A percentile compares a stretch with the other conserved stretches of the same genome.
Conservation (phyloP, 768 basidiomycete species). For the Guyanaporus albipodus region DNA sequence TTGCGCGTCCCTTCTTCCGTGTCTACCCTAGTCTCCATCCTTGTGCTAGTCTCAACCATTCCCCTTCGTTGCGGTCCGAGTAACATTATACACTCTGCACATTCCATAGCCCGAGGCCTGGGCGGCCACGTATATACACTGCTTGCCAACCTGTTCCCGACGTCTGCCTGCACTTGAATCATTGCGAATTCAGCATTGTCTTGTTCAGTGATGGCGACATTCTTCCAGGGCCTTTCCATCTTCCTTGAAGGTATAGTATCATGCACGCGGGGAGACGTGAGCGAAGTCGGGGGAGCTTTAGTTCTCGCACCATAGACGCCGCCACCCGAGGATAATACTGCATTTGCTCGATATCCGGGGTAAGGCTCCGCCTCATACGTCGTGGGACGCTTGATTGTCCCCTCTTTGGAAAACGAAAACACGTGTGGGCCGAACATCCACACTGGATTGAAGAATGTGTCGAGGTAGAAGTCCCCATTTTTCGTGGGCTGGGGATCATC, state of each 20-base stretch:
- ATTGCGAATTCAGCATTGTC: slow-evolving; percentile 22
- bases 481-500: background rate
- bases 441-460: slow-evolving; percentile 42
- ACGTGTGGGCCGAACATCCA: slow-evolving; percentile 31
- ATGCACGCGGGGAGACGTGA: background rate
- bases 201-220: slow-evolving; percentile 25
- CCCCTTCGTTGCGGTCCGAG: background rate
- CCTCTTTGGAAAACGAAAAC: slow-evolving; percentile 20
- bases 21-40: background rate
- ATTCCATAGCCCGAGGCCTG: background rate
- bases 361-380: background rate
- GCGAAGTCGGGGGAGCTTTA: background rate
- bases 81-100: slow-evolving; percentile 4
- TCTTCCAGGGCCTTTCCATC: slow-evolving; percentile 27
- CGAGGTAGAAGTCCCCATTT: slow-evolving; percentile 43
- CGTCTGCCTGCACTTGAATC: background rate
- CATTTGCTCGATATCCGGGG: background rate
- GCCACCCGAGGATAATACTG: background rate
- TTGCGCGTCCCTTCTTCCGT: background rate
- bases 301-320: too few relatives aligned
- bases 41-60: background rate
- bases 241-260: background rate
- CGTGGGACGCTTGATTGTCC: slow-evolving; percentile 11
- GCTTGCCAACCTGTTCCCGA: background rate
- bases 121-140: slow-evolving; percentile 27